Conservation (phyloP, 352 stramenopile species). For the Globisporangium paddicum region DNA sequence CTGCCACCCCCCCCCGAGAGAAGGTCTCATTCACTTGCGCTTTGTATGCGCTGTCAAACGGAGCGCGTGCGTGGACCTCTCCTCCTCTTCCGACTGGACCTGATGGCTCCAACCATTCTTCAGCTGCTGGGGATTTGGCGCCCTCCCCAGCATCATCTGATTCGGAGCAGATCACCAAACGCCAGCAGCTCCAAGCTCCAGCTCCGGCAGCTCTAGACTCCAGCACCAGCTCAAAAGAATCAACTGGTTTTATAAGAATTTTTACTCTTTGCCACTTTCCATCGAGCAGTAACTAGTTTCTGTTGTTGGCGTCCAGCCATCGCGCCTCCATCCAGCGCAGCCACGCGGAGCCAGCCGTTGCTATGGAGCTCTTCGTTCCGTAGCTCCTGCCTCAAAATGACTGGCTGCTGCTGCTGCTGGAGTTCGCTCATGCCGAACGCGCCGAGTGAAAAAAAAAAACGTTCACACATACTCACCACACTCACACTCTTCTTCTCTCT, state of each 20-base stretch:
- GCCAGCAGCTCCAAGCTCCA: not conserved
- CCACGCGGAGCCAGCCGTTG: not conserved
- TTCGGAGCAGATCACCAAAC: no score
- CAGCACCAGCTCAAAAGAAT: not conserved
- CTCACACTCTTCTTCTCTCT: not conserved
- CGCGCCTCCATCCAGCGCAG: not conserved
- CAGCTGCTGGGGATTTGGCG: no score
- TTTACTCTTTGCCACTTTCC: slow-evolving; percentile 14
- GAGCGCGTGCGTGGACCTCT: no score
- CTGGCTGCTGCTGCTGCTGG: not conserved
- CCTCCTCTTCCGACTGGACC: no score
- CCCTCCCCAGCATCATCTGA: no score
- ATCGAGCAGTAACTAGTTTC: slow-evolving; percentile 13
- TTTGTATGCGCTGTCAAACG: no score
- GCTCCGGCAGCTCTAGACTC: not conserved
- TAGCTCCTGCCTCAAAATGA: not conserved
- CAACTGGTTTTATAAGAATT: slow-evolving; percentile 7
- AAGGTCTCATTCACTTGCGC: no score
- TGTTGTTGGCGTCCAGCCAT: not conserved
- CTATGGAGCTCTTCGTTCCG: not conserved
- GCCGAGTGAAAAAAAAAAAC: not conserved
- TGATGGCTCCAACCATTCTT: no score
- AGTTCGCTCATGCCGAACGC: not conserved
- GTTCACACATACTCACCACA: slow-evolving; percentile 5
- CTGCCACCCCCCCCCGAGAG: no score